Percentiles rank a stretch among this genome's conserved stretches.
Conservation (phyloP, 2,329 filamentous ascomycete genomes). For the Davidsoniella australis region DNA sequence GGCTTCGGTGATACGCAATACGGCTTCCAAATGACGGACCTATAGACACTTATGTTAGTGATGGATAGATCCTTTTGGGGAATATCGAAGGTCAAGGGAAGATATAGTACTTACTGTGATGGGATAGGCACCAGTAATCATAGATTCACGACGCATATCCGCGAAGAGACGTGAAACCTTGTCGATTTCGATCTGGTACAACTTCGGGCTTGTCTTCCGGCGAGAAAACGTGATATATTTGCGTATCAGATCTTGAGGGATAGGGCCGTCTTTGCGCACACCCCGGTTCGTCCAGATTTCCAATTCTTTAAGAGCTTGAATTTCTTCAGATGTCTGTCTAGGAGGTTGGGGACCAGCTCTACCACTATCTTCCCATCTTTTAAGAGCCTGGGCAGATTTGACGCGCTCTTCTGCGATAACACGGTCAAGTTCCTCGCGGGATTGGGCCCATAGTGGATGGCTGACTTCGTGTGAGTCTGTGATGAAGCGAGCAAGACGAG, state of each 20-base stretch:
- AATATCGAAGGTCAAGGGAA: background rate
- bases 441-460: slow-evolving; percentile 46
- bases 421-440: slow-evolving; percentile 23
- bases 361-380: slow-evolving; percentile 4
- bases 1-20: slow-evolving; percentile 83
- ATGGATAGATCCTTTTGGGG: background rate
- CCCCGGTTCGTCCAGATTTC: slow-evolving; percentile 18
- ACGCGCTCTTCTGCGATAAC: slow-evolving; percentile 43
- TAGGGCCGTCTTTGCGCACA: slow-evolving; percentile 42
- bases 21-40: slow-evolving; percentile 94
- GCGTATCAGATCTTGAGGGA: slow-evolving; percentile 74
- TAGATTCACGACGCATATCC: slow-evolving; percentile 83
- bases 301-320: slow-evolving; percentile 16
- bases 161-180: slow-evolving; percentile 88
- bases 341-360: slow-evolving; percentile 8
- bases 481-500: slow-evolving; percentile 84
- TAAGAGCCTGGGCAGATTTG: slow-evolving; percentile 5
- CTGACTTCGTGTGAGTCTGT: slow-evolving; percentile 86
- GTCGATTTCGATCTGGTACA: slow-evolving; percentile 96
- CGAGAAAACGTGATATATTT: slow-evolving; percentile 96
- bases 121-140: slow-evolving; percentile 90
- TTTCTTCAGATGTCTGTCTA: slow-evolving; percentile 29
- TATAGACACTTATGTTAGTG: slow-evolving; percentile 22
- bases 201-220: slow-evolving; percentile 74
- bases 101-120: slow-evolving; percentile 59